Evolutionary conservation across 2,329 filamentous ascomycete genomes (phyloP), one percentile per base, ranked within the genome.

Genomic region (Ophiocordyceps unilateralis): DNA sequence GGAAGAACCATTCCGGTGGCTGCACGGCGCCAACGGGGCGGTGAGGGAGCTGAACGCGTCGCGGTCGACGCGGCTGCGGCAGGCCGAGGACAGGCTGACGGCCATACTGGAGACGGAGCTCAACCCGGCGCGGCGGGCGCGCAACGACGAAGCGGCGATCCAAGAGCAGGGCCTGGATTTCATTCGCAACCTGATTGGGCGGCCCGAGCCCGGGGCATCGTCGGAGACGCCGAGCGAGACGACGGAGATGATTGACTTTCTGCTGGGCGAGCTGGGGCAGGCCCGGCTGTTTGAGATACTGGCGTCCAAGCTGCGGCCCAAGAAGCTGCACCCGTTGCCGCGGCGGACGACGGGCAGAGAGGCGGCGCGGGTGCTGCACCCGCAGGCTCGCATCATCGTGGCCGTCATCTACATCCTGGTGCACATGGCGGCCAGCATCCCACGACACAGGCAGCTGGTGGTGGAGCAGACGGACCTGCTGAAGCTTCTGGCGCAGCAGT

Each of bases 131-230:
- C 71, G 78, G 24, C 79, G 79, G 54, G 76, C 80, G 17, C 74
- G 81, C 42, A 78, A 78, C 49, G 83, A 94, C 49, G 84, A 93
- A 49, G 69, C 88, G 32, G 79, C 80, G 2, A 83, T 95, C 23
- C 89, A 96, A 61, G 86, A 94, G 56, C 88, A 96, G 60, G 84
- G 81, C 0, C 73, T 96, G 17, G 82, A 93, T 52, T 81, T 96
- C 51, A 76, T 98, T 48, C 76, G 89, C 43, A 98, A 98, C 59
- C 68, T 96, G 26, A 83, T 95, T 50, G 82, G 81, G 45, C 76
- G 79, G 41, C 57, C 62, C 59, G 51, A 75, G 59, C 50, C 69
- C 59, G 51, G 75, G 59, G 50, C 69, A 62, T 50, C 67, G 58
- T 47, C 76, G 65, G 62, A 73, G 15, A 60, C 62, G 14, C 58